phyloP scores from a whole-genome alignment of 2,329 filamentous ascomycete species.

The Ophiosphaerella herpotricha region DNA sequence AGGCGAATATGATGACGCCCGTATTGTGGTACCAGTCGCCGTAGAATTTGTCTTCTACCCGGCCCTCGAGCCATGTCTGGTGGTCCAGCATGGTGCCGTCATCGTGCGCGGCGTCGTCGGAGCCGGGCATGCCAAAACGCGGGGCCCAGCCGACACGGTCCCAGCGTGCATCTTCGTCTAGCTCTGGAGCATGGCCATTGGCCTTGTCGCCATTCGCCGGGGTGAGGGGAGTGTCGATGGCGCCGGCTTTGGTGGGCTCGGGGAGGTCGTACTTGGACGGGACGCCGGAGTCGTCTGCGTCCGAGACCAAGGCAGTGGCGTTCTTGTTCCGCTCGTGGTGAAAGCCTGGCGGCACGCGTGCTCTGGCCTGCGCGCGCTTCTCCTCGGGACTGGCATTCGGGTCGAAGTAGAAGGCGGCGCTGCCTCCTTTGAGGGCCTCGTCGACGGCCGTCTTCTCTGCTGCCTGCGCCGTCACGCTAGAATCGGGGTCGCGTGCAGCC shows the following conservation, averaged over 20 bases:
- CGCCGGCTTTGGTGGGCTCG: constrained; percentile 71
- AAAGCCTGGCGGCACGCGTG: constrained; percentile 67
- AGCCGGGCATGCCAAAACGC: constrained; percentile 66
- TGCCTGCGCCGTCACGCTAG: constrained; percentile 67
- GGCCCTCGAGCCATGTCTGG: constrained; percentile 81
- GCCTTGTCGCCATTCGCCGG: constrained; percentile 51
- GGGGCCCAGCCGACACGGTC: constrained; percentile 82
- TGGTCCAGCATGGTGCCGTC: constrained; percentile 79
- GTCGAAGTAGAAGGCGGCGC: constrained; percentile 82
- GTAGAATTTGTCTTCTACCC: constrained; percentile 86
- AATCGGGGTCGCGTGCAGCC: constrained; percentile 73
- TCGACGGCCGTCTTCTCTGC: constrained; percentile 75
- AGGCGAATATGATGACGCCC: constrained; percentile 91
- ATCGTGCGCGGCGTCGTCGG: constrained; percentile 58
- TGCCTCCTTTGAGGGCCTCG: constrained; percentile 78
- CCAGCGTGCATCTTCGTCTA: constrained; percentile 59
- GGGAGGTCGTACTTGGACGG: constrained; percentile 75
- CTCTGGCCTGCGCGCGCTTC: constrained; percentile 78
- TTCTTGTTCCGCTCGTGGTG: constrained; percentile 65
- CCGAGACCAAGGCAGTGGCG: constrained; percentile 74
- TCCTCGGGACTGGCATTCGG: constrained; percentile 81
- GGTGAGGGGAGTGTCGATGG: constrained; percentile 57
- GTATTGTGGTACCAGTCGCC: constrained; percentile 99
- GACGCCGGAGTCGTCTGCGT: constrained; percentile 56
- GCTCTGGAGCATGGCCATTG: constrained; percentile 59